phyloP scores from a whole-genome alignment of 371 early-diverging fungal genomes.

The Haplosporangium sp. region DNA sequence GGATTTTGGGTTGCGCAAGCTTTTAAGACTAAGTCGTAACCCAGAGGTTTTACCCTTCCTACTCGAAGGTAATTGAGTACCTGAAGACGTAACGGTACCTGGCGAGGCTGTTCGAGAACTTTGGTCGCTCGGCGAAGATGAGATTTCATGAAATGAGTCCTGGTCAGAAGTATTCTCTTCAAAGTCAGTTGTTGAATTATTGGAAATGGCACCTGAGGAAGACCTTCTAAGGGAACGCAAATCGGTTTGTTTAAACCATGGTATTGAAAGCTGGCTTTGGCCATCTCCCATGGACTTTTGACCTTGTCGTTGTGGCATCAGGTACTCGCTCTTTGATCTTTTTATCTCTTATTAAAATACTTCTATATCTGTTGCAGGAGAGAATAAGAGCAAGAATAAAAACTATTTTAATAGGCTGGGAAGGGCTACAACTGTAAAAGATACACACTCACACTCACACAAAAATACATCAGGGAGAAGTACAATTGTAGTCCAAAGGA shows the following conservation, averaged over 20 bases:
- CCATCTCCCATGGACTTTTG: background rate
- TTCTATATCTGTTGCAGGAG: background rate
- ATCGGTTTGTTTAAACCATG: slow-evolving; percentile 31
- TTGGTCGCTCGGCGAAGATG: slow-evolving; percentile 32
- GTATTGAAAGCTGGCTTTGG: slow-evolving; percentile 23
- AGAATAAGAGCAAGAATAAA: slow-evolving; percentile 1
- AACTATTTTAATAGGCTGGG: background rate
- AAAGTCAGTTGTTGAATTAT: slow-evolving; percentile 44
- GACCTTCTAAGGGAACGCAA: slow-evolving; percentile 23
- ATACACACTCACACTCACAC: no score
- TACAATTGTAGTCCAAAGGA: background rate
- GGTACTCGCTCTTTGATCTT: slow-evolving; percentile 6
- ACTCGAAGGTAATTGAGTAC: slow-evolving; percentile 4
- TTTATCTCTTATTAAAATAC: background rate
- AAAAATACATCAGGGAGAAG: background rate
- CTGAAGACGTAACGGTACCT: slow-evolving; percentile 15
- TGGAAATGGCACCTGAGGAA: slow-evolving; percentile 43
- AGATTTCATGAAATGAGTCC: slow-evolving; percentile 11
- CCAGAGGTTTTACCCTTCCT: slow-evolving; percentile 35
- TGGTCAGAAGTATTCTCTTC: slow-evolving; percentile 37
- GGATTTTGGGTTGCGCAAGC: slow-evolving; percentile 33
- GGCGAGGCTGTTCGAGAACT: slow-evolving; percentile 49
- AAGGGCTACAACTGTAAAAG: background rate
- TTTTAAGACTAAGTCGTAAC: slow-evolving; percentile 46
- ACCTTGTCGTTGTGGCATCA: slow-evolving; percentile 10